Conservation (phyloP, 257 asterid species). For the Vinca minor region DNA sequence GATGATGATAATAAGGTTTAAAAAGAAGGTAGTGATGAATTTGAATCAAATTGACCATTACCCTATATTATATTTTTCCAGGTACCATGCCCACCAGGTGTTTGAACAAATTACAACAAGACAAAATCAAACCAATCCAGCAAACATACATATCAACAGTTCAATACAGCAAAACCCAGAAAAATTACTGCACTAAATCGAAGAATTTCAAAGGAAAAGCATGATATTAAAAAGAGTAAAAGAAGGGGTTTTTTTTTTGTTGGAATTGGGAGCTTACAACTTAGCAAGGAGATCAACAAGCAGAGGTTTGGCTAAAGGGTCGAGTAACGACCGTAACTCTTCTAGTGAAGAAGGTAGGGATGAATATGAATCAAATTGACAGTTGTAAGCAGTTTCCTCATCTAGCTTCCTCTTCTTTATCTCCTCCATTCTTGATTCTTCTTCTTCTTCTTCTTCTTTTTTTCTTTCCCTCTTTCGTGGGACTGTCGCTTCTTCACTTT, state of each 20-base stretch:
- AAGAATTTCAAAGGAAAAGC: neutral
- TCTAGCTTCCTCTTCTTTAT: slow-evolving; percentile 72
- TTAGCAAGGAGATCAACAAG: slow-evolving; percentile 71
- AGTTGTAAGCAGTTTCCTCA: slow-evolving; percentile 40
- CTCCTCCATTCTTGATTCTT: slow-evolving; percentile 49
- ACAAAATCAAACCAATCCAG: neutral
- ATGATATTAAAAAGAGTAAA: neutral
- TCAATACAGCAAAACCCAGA: neutral
- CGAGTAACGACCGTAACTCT: slow-evolving; percentile 65
- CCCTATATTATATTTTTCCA: too few relatives aligned
- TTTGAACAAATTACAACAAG: neutral
- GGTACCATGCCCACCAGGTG: slow-evolving; percentile 4
- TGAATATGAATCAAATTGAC: slow-evolving; percentile 16
- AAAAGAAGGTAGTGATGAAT: too few relatives aligned
- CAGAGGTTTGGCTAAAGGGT: slow-evolving; percentile 69
- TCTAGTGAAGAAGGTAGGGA: slow-evolving; percentile 22
- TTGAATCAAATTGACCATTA: too few relatives aligned
- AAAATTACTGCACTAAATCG: neutral
- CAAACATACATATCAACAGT: neutral
- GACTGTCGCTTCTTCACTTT: neutral
- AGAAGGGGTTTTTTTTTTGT: too few relatives aligned
- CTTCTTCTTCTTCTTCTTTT: neutral
- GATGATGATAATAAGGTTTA: too few relatives aligned
- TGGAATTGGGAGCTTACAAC: slow-evolving; percentile 34
- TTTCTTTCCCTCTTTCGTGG: neutral